Evolutionary conservation across 78 protist genomes (phyloP).

Genomic region (Dictyostelium brefeldianum): DNA sequence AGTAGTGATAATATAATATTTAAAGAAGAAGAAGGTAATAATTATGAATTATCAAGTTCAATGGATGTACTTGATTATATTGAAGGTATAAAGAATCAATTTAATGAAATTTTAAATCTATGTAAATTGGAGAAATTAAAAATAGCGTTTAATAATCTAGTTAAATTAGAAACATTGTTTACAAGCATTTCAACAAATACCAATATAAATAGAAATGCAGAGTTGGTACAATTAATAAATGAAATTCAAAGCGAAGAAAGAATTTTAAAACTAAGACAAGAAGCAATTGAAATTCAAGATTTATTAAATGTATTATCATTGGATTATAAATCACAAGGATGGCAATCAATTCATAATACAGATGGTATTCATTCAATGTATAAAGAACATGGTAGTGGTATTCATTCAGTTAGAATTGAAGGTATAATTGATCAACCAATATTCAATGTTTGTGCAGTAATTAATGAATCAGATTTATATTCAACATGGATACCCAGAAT

Average conservation of each 20-base stretch:
- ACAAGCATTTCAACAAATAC: background rate
- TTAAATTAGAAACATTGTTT: background rate
- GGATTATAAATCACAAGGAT: constrained; percentile 34
- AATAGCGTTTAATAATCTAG: background rate
- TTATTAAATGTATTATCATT: background rate
- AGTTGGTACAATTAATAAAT: background rate
- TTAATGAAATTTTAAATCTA: background rate
- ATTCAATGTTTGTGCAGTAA: constrained; percentile 42
- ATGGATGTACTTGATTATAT: background rate
- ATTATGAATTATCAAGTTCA: no score
- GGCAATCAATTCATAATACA: constrained; percentile 41
- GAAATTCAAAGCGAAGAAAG: background rate
- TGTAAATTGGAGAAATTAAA: constrained; percentile 17
- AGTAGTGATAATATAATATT: background rate
- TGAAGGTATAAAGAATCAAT: background rate
- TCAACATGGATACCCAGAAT: constrained; percentile 63
- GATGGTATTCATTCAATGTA: constrained; percentile 62
- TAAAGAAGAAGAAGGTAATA: no score
- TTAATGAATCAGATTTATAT: constrained; percentile 51
- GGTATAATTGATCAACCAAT: constrained; percentile 54
- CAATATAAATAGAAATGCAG: background rate
- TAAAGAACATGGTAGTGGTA: constrained; percentile 66
- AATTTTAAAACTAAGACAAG: constrained; percentile 14
- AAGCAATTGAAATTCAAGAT: constrained; percentile 21
- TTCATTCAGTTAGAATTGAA: constrained; percentile 63